Evolutionary conservation across 805 yeast species (phyloP).

Genomic region (Komagataella pseudopastoris): DNA sequence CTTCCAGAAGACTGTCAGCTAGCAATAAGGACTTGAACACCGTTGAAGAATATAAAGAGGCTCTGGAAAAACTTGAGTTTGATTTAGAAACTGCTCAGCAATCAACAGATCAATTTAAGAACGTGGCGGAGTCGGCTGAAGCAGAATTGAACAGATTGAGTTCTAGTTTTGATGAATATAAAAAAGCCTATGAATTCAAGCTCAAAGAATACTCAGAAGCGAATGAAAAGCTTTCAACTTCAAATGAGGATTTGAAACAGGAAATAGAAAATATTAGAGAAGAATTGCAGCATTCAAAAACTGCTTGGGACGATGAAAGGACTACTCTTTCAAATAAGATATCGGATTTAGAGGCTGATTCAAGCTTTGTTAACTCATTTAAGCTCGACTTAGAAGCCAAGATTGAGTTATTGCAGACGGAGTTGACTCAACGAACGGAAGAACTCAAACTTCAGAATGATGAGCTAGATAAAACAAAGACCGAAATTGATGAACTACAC

Average conservation of each 20-base stretch:
- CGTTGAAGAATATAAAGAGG: conserved; percentile 10
- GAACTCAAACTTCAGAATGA: neutral
- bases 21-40: conserved; percentile 1
- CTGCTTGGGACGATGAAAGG: conserved; percentile 14
- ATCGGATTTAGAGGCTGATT: conserved; percentile 12
- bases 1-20: neutral
- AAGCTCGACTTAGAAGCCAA: conserved; percentile 6
- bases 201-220: conserved; percentile 4
- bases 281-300: conserved; percentile 22
- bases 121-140: conserved; percentile 55
- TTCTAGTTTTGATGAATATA: conserved; percentile 35
- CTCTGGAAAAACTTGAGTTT: conserved; percentile 12
- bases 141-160: conserved; percentile 44
- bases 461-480: neutral
- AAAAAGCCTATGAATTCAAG: conserved; percentile 11
- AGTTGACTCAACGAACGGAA: neutral
- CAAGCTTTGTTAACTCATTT: neutral
- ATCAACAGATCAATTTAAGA: conserved; percentile 46
- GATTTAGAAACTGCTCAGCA: conserved; percentile 41
- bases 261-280: conserved; percentile 8
- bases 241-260: conserved; percentile 7
- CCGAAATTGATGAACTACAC: neutral
- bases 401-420: neutral
- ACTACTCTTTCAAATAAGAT: conserved; percentile 12
- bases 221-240: conserved; percentile 1